These are phyloP conservation scores for Ceriops decandra DNA, from an alignment of 345 rosid species.

Conservation along the genomic window DNA sequence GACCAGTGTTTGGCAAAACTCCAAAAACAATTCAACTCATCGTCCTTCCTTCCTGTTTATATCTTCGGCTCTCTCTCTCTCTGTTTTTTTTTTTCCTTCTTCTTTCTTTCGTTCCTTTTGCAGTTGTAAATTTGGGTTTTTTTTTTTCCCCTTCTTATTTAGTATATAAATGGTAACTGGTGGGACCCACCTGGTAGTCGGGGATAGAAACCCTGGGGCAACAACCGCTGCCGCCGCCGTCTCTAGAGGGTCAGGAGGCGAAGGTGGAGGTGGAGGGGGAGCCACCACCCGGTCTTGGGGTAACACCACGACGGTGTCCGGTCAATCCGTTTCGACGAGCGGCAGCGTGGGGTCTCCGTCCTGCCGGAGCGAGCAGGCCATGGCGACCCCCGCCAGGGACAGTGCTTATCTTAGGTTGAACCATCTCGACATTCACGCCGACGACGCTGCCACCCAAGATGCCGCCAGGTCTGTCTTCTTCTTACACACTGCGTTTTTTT, in stretches of 20 bases:
- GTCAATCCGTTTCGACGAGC: constrained; percentile 81
- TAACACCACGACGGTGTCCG: constrained; percentile 49
- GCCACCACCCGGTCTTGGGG: constrained; percentile 73
- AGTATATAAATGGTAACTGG: constrained; percentile 20
- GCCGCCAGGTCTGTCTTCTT: constrained; percentile 46
- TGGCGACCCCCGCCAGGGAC: constrained; percentile 78
- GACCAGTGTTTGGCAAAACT: too few relatives aligned
- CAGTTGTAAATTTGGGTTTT: background rate
- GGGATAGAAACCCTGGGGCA: constrained; percentile 35
- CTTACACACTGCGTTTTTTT: background rate
- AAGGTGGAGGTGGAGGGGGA: constrained; percentile 10
- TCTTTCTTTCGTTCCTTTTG: background rate
- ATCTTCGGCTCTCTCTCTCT: too few relatives aligned
- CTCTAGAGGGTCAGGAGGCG: constrained; percentile 43
- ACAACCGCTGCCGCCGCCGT: constrained; percentile 6
- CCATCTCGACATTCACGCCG: constrained; percentile 87
- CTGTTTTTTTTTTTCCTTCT: background rate
- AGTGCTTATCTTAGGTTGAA: constrained; percentile 54
- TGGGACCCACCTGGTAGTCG: constrained; percentile 45
- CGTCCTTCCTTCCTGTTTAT: too few relatives aligned
- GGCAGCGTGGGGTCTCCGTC: constrained; percentile 96
- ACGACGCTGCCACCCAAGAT: constrained; percentile 84
- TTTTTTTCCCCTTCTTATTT: background rate
- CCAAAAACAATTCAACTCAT: too few relatives aligned
- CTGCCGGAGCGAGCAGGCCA: constrained; percentile 60